Percentiles rank a stretch among this genome's conserved stretches.
Conservation (phyloP, 1,284 basidiomycete genomes). For the Wolfiporia cocos region DNA sequence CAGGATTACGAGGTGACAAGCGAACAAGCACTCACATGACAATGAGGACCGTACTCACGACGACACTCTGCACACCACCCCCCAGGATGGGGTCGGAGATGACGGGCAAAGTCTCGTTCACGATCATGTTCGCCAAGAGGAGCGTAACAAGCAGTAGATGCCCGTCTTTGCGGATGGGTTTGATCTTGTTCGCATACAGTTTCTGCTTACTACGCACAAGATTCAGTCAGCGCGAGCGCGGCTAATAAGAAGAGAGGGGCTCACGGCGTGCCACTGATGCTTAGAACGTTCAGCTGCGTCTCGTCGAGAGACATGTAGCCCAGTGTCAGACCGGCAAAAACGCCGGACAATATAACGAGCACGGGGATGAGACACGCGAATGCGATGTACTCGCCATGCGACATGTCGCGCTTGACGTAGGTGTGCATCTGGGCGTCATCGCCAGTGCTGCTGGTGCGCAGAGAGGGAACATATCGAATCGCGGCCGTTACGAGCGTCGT, state of each 20-base stretch:
- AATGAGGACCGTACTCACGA: slow-evolving; percentile 81
- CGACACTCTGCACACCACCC: slow-evolving; percentile 75
- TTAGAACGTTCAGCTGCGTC: slow-evolving; percentile 85
- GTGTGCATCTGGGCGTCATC: slow-evolving; percentile 13
- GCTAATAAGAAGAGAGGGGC: slow-evolving; percentile 24
- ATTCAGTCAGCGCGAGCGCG: slow-evolving; percentile 1
- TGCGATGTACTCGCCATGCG: slow-evolving; percentile 32
- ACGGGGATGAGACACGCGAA: slow-evolving; percentile 53
- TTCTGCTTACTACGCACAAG: slow-evolving; percentile 56
- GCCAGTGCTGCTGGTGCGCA: slow-evolving; percentile 22
- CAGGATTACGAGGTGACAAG: too few relatives aligned
- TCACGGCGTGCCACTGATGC: slow-evolving; percentile 76
- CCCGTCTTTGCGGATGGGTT: slow-evolving; percentile 82
- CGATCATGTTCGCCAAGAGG: slow-evolving; percentile 84
- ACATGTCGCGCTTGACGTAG: slow-evolving; percentile 24
- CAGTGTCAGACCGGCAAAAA: slow-evolving; percentile 74
- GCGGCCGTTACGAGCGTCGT: slow-evolving; percentile 33
- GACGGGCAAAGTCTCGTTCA: slow-evolving; percentile 88
- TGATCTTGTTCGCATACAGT: slow-evolving; percentile 78
- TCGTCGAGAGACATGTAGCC: slow-evolving; percentile 94
- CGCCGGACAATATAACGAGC: slow-evolving; percentile 54
- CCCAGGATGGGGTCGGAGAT: slow-evolving; percentile 87
- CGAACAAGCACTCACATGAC: slow-evolving; percentile 61
- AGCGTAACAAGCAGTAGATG: slow-evolving; percentile 82
- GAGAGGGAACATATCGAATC: slow-evolving; percentile 38